Conservation (phyloP, 805 yeast genomes). For the Yarrowia phangngaensis region DNA sequence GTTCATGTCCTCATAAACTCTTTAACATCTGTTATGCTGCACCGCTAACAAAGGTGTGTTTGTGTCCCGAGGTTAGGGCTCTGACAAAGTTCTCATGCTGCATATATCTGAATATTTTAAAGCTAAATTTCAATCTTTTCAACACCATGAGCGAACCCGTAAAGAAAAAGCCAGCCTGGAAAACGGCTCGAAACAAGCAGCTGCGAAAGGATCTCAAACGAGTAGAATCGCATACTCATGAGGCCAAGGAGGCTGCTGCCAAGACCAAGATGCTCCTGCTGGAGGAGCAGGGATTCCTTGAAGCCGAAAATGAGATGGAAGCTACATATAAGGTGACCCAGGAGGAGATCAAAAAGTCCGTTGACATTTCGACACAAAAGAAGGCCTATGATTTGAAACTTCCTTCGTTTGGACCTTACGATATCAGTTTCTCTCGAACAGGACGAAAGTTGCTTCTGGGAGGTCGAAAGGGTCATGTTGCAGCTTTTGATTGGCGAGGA, state of each 20-base stretch:
- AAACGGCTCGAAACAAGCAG: constrained; percentile 13
- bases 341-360: constrained; percentile 67
- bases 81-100: no score
- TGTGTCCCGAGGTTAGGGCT: no score
- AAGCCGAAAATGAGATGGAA: constrained; percentile 91
- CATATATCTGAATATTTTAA: no score
- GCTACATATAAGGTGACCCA: constrained; percentile 82
- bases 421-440: constrained; percentile 72
- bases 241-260: constrained; percentile 75
- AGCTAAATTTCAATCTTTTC: no score
- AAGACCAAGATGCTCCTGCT: constrained; percentile 79
- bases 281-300: constrained; percentile 81
- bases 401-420: constrained; percentile 80
- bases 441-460: constrained; percentile 83
- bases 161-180: constrained; percentile 20
- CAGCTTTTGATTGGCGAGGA: constrained; percentile 91
- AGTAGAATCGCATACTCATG: constrained; percentile 6
- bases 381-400: constrained; percentile 71
- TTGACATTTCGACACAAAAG: constrained; percentile 69
- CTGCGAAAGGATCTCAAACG: constrained; percentile 23
- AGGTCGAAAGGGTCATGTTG: constrained; percentile 92
- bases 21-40: no score
- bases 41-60: no score
- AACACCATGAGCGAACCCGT: no score
- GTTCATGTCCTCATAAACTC: no score